Conservation (phyloP, 257 asterid genomes). For the Fraxinus excelsior region DNA sequence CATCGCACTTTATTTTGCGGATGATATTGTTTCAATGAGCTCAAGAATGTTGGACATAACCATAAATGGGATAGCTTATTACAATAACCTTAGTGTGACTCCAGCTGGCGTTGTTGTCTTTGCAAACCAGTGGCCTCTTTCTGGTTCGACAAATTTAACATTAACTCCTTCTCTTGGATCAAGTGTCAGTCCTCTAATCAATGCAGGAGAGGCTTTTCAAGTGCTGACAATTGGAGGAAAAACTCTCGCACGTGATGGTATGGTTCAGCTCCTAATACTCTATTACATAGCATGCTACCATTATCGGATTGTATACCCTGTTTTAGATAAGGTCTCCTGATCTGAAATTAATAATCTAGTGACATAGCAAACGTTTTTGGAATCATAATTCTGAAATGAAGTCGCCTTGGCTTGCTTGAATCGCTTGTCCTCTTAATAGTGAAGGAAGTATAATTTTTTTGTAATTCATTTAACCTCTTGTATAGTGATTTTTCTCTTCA, state of each 20-base stretch:
- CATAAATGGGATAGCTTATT: constrained; percentile 65
- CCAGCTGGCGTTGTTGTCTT: constrained; percentile 68
- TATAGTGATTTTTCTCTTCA: not conserved
- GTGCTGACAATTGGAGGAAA: constrained; percentile 64
- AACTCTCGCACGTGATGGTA: constrained; percentile 87
- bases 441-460: not conserved
- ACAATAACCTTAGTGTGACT: constrained; percentile 54
- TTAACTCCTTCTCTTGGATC: constrained; percentile 68
- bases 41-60: constrained; percentile 58
- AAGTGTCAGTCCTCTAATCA: constrained; percentile 68
- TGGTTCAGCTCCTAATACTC: not conserved
- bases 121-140: constrained; percentile 75
- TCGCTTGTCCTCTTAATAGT: not conserved
- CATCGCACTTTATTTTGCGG: constrained; percentile 79
- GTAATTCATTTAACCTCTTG: not conserved
- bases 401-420: not conserved
- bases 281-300: not conserved
- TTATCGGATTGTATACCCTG: not conserved
- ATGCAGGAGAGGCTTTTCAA: constrained; percentile 84
- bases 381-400: not conserved
- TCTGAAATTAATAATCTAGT: not conserved
- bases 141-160: constrained; percentile 70
- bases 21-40: constrained; percentile 51
- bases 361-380: not conserved
- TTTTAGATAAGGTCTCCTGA: not conserved